Base-by-base conservation (phyloP, 1,284 basidiomycete genomes). In the Sporisorium exsertum region DNA sequence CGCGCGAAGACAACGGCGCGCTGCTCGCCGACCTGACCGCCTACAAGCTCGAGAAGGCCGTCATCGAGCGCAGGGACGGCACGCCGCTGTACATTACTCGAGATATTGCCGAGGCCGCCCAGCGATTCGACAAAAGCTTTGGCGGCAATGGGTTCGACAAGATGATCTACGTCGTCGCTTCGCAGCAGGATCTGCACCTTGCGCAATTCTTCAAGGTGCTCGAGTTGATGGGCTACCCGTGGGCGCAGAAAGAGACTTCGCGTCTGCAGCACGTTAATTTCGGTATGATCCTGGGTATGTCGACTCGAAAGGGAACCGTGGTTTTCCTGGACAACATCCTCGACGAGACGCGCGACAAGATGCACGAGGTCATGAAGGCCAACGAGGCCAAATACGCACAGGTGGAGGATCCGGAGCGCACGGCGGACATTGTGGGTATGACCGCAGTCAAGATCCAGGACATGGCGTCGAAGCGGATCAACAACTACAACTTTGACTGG, bases 371-470 rank as follows among this genome's bases (percentile, higher is more conserved):
- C 86, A 99, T 99, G 97, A 89, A 88, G 86, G 92, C 92, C 86
- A 98, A 98, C 85, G 92, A 94, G 87, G 94, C 91, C 65, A 99
- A 99, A 87, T 97, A 97, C 83, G 90, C 89, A 2, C 91, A 92
- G 50, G 90, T 99, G 61, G 93, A 94, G 84, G 91, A 99, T 87
- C 95, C 95, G 0, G 92, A 94, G 84, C 87, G 86, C 50, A 93
- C 92, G 47, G 91, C 91, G 69, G 89, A 90, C 79, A 93, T 97
- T 85, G 91, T 98, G 63, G 97, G 96, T 32, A 94, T 97, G 84
- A 94, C 94, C 0, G 95, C 94, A 8, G 92, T 99, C 84, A 99
- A 99, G 89, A 95, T 99, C 79, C 97, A 99, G 87, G 96, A 99
- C 86, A 95, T 98, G 94, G 89, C 91, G 46, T 94, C 93, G 27